Evolutionary conservation across 805 yeast species (phyloP).

Genomic region (Cyberlindnera bimundalis): DNA sequence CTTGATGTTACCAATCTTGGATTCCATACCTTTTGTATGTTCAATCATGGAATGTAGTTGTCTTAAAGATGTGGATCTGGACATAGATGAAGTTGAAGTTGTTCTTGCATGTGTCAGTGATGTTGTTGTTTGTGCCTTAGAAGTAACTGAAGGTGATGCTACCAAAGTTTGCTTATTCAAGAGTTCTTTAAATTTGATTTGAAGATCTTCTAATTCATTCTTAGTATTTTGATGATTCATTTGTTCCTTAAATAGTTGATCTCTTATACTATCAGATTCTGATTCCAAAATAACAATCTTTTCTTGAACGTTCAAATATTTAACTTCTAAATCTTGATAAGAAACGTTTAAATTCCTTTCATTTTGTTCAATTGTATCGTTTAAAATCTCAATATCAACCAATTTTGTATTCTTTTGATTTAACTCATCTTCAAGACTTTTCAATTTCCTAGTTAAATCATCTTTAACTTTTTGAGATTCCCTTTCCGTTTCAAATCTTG

Average conservation of each 20-base stretch:
- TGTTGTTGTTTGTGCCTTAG: not conserved
- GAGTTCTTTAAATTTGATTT: constrained; percentile 10
- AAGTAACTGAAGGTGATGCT: no score
- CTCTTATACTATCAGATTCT: constrained; percentile 32
- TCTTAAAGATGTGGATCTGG: constrained; percentile 28
- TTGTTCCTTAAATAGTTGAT: constrained; percentile 25
- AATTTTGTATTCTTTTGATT: constrained; percentile 30
- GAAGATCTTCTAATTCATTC: constrained; percentile 24
- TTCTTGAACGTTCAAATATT: constrained; percentile 36
- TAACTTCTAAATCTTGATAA: constrained; percentile 33
- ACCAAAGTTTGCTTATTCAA: not conserved
- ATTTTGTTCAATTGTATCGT: constrained; percentile 42
- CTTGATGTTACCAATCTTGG: constrained; percentile 27
- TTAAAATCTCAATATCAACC: constrained; percentile 40
- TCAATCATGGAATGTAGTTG: constrained; percentile 31
- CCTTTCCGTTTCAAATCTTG: constrained; percentile 28
- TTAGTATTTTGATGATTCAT: constrained; percentile 28
- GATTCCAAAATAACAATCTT: constrained; percentile 37
- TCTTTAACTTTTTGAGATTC: constrained; percentile 24
- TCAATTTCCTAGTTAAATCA: constrained; percentile 21
- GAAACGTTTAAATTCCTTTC: constrained; percentile 35
- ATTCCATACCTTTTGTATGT: constrained; percentile 29
- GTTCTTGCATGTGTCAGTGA: constrained; percentile 1
- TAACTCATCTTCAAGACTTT: constrained; percentile 30
- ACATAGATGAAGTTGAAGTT: constrained; percentile 6